Evolutionary conservation across 495 filamentous ascomycete genomes (phyloP).

Genomic region (Saxophila tyrrhenica): DNA sequence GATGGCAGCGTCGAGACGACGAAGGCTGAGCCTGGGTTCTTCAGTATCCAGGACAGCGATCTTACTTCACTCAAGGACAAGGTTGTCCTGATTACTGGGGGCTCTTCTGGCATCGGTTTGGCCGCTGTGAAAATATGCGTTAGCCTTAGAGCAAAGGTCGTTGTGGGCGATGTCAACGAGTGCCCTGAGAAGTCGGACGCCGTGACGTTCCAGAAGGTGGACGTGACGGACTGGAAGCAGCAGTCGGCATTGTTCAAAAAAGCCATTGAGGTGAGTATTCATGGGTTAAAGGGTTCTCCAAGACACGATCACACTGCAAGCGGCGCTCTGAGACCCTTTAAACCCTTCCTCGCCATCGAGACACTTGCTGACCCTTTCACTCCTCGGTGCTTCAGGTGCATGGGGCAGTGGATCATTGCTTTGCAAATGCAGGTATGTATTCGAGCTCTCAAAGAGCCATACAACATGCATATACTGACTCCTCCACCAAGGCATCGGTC

Average conservation of each 20-base stretch:
- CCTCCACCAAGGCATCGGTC: constrained; percentile 52
- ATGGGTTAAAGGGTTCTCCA: too few species aligned
- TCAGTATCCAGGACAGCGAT: neutral
- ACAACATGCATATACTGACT: neutral
- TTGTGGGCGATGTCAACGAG: constrained; percentile 26
- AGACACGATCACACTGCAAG: too few species aligned
- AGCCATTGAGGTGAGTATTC: constrained; percentile 33
- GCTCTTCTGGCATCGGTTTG: constrained; percentile 29
- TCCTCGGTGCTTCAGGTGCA: constrained; percentile 38
- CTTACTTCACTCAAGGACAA: neutral
- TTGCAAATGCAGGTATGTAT: neutral
- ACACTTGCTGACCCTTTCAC: too few species aligned
- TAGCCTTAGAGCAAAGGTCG: constrained; percentile 22
- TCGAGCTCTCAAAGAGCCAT: constrained; percentile 23
- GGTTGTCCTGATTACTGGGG: constrained; percentile 1
- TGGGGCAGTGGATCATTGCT: neutral
- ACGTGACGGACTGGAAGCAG: constrained; percentile 47
- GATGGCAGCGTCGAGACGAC: too few species aligned
- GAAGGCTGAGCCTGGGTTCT: neutral
- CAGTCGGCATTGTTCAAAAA: constrained; percentile 48
- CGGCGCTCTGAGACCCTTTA: too few species aligned
- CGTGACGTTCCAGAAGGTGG: constrained; percentile 31
- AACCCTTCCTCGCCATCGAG: too few species aligned
- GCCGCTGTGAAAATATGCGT: constrained; percentile 26
- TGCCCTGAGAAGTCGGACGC: constrained; percentile 25